Base-by-base conservation (phyloP, 768 basidiomycete species). In the Lactarius deliciosus region DNA sequence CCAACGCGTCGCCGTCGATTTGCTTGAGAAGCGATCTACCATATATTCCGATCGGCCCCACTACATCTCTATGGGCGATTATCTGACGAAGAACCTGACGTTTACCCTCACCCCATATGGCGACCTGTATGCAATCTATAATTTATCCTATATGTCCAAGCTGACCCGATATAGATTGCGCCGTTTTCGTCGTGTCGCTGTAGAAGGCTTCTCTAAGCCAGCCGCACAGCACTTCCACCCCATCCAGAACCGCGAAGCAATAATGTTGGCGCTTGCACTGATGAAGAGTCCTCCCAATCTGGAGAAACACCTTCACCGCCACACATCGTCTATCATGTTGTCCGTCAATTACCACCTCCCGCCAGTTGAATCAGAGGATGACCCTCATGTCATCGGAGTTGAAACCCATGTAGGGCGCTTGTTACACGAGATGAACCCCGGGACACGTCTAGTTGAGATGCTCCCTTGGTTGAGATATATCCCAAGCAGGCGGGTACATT, bases 321-420 rank as follows among this genome's bases (percentile, higher is more conserved):
- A 56, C 20, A 30, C 30, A n/a, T 56, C 0, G 18, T 56, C 55
- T 32, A 56, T 56, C 2, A 56, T 61, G 45, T 11, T 61, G 5
- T 61, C 60, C 10, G 5, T 50, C 60, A 34, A n/a, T 20, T 61
- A 61, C n/a, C 32, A 47, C 18, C 18, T n/a, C 8, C 60, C 60
- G 13, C 60, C 60, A 2, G 0, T 8, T 9, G 28, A 61, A 5
- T 61, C 60, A 20, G 45, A 50, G 18, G 6, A 61, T 30, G 60
- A 61, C n/a, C 32, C 60, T 6, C 2, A 5, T 6, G 11, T 61
- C 18, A 45, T 50, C 1, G 20, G 5, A 22, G 7, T 61, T 11
- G 8, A 18, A 1, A 8, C 50, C 5, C 60, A 61, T 2, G 16
- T 36, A 8, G 3, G 11, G 10, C 45, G 60, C 10, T 22, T 45